Conservation (phyloP, 179 eudicot genomes). For the Heliamphora pulchella region DNA sequence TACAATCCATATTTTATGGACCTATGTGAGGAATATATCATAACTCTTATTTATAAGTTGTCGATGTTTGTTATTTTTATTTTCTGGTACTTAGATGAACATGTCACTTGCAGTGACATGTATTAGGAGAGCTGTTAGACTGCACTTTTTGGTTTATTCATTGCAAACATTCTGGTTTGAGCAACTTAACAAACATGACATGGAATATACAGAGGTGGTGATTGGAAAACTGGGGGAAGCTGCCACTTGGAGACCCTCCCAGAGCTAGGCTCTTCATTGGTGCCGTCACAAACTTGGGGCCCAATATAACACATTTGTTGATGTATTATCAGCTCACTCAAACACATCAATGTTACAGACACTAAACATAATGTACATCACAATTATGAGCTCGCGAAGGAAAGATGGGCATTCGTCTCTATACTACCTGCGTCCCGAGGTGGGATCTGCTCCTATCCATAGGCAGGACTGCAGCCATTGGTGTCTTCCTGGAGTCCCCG, state of each 20-base stretch:
- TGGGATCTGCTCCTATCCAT: conserved; percentile 45
- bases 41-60: too few relatives aligned
- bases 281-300: conserved; percentile 51
- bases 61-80: too few relatives aligned
- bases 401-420: conserved; percentile 85
- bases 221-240: conserved; percentile 72
- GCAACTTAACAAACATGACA: neutral
- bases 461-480: conserved; percentile 92
- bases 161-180: neutral
- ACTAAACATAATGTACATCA: conserved; percentile 44
- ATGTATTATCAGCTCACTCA: conserved; percentile 29
- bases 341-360: conserved; percentile 18
- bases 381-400: conserved; percentile 53
- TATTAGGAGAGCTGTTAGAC: too few relatives aligned
- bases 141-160: neutral
- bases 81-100: too few relatives aligned
- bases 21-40: neutral
- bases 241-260: conserved; percentile 83
- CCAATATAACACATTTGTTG: conserved; percentile 33
- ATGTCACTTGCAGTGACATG: too few relatives aligned
- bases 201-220: conserved; percentile 54
- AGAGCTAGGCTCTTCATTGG: conserved; percentile 40
- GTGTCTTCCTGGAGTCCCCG: conserved; percentile 90
- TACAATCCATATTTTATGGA: neutral
- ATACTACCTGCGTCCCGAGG: conserved; percentile 52